These are phyloP conservation scores for Hyaloscypha variabilis DNA, from an alignment of 495 filamentous ascomycete genomes.

Conservation along the genomic window DNA sequence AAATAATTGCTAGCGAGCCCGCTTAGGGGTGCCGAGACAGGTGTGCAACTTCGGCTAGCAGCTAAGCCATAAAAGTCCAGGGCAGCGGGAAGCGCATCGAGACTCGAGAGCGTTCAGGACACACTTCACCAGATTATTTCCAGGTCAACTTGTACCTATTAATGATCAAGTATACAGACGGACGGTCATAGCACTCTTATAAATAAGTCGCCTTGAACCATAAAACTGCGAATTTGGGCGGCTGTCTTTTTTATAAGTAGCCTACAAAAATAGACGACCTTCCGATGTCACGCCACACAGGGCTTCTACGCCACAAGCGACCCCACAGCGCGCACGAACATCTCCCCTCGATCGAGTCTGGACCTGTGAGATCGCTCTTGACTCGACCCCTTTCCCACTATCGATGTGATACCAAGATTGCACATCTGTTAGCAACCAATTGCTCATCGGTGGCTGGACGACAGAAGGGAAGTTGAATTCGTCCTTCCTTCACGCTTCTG, in stretches of 20 bases:
- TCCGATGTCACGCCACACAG: background rate
- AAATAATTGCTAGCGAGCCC: background rate
- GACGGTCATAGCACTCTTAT: too few relatives aligned
- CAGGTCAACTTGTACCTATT: too few relatives aligned
- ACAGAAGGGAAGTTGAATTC: too few relatives aligned
- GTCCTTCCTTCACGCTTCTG: background rate
- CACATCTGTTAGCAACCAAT: background rate
- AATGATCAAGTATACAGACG: too few relatives aligned
- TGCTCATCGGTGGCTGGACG: background rate
- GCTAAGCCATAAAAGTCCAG: too few relatives aligned
- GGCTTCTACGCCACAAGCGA: background rate
- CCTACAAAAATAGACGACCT: background rate
- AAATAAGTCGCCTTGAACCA: background rate
- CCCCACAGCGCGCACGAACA: background rate
- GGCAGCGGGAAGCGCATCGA: too few relatives aligned
- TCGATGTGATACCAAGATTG: background rate
- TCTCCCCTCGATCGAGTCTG: background rate
- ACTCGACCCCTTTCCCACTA: background rate
- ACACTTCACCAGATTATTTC: too few relatives aligned
- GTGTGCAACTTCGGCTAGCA: background rate
- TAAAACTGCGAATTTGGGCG: background rate
- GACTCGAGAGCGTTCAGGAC: too few relatives aligned
- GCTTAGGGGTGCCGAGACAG: background rate
- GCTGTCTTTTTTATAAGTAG: background rate
- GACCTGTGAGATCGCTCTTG: background rate